Evolutionary conservation across 345 rosid species (phyloP).

Genomic region (Populus deltoides): DNA sequence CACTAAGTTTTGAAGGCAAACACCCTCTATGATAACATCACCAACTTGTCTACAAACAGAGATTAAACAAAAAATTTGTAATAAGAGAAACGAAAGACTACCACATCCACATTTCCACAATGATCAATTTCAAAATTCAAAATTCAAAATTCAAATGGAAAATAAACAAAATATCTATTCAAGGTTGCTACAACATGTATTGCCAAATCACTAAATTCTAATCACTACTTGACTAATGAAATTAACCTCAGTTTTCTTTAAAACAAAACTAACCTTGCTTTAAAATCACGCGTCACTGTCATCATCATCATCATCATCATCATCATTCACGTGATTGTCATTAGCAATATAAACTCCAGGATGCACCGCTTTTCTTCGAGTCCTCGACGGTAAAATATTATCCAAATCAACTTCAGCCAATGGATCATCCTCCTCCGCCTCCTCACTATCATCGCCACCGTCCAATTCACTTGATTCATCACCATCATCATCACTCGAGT

Average conservation of each 20-base stretch:
- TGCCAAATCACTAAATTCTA: neutral
- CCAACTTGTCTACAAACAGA: neutral
- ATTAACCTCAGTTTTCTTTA: constrained; percentile 13
- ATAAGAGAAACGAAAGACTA: neutral
- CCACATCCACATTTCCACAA: neutral
- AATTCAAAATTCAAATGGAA: neutral
- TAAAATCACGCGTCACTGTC: constrained; percentile 37
- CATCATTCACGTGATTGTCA: constrained; percentile 8
- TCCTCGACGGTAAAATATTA: constrained; percentile 86
- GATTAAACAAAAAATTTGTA: neutral
- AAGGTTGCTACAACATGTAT: neutral
- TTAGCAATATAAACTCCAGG: constrained; percentile 57
- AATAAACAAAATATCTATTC: neutral
- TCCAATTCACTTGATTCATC: constrained; percentile 26
- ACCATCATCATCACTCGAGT: constrained; percentile 27
- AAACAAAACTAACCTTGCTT: constrained; percentile 16
- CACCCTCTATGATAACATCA: neutral
- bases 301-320: constrained; percentile 10
- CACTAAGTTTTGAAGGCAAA: neutral
- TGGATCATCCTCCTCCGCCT: constrained; percentile 87
- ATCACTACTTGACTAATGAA: neutral
- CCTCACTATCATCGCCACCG: constrained; percentile 48
- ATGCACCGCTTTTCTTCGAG: constrained; percentile 39
- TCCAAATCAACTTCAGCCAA: constrained; percentile 93
- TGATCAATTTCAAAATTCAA: neutral